Conservation (phyloP, 2,329 filamentous ascomycete species). For the Zopfia rhizophila region DNA sequence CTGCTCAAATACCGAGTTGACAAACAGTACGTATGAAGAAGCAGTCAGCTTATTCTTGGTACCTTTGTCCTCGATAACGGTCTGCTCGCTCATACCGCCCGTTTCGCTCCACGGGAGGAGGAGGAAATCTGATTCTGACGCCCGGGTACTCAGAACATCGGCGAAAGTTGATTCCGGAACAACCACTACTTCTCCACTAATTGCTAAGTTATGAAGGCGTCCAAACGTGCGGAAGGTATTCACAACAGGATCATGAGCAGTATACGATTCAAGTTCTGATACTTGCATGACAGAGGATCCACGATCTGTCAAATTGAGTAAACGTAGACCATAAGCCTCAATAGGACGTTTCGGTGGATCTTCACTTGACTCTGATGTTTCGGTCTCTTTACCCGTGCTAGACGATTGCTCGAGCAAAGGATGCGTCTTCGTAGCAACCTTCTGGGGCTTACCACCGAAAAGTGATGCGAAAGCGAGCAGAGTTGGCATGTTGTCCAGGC, state of each 20-base stretch:
- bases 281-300: conserved; percentile 96
- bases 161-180: conserved; percentile 82
- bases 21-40: conserved; percentile 76
- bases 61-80: conserved; percentile 60
- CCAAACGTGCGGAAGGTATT: conserved; percentile 93
- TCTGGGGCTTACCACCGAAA: conserved; percentile 67
- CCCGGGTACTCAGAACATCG: conserved; percentile 77
- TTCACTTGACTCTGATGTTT: conserved; percentile 21
- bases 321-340: conserved; percentile 83
- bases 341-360: conserved; percentile 61
- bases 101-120: conserved; percentile 92
- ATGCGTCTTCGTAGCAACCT: conserved; percentile 51
- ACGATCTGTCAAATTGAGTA: conserved; percentile 89
- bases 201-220: conserved; percentile 82
- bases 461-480: conserved; percentile 85
- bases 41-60: conserved; percentile 68
- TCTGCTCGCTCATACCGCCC: conserved; percentile 76
- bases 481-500: conserved; percentile 84
- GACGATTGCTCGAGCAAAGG: conserved; percentile 41
- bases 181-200: conserved; percentile 83
- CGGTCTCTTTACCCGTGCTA: conserved; percentile 35
- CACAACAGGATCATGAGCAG: conserved; percentile 77
- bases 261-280: conserved; percentile 78
- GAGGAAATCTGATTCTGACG: conserved; percentile 71
- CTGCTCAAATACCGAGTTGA: conserved; percentile 72